Evolutionary conservation across 768 basidiomycete species (phyloP).

Genomic region (Amanita thiersii): DNA sequence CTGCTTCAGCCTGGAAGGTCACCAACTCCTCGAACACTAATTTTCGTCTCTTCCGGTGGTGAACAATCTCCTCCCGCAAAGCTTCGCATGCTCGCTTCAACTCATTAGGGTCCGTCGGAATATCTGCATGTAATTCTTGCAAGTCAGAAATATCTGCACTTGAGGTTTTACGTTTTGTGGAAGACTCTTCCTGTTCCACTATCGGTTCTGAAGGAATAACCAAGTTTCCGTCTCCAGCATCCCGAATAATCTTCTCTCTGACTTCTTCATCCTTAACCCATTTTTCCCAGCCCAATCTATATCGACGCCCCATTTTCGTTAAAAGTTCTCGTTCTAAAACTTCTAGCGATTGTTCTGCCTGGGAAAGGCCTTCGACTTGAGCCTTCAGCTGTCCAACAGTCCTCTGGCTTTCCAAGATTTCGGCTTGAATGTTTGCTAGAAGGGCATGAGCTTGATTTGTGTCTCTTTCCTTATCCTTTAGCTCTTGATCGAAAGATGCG

Average conservation of each 20-base stretch:
- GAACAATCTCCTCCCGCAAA: slow-evolving; percentile 56
- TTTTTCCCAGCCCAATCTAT: slow-evolving; percentile 85
- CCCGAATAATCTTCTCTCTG: slow-evolving; percentile 63
- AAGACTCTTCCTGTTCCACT: slow-evolving; percentile 35
- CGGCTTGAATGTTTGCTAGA: slow-evolving; percentile 78
- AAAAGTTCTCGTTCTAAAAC: slow-evolving; percentile 59
- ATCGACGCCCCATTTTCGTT: slow-evolving; percentile 73
- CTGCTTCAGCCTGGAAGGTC: slow-evolving; percentile 80
- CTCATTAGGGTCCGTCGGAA: slow-evolving; percentile 50
- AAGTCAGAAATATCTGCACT: slow-evolving; percentile 60
- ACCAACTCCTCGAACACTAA: slow-evolving; percentile 70
- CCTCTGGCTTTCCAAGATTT: slow-evolving; percentile 81
- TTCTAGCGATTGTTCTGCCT: slow-evolving; percentile 49
- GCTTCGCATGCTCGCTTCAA: slow-evolving; percentile 47
- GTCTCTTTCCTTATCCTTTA: slow-evolving; percentile 87
- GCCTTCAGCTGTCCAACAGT: slow-evolving; percentile 60
- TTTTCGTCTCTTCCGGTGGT: slow-evolving; percentile 61
- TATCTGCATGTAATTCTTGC: slow-evolving; percentile 43
- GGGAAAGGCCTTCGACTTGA: slow-evolving; percentile 59
- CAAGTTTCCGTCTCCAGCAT: slow-evolving; percentile 51
- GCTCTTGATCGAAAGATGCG: slow-evolving; percentile 83
- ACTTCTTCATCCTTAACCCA: slow-evolving; percentile 84
- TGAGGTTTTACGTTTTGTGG: too few species aligned
- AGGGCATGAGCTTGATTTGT: slow-evolving; percentile 84
- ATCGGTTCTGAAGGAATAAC: slow-evolving; percentile 36